Base-by-base conservation (phyloP, 2,329 filamentous ascomycete genomes). In the Phyllosticta citriasiana region DNA sequence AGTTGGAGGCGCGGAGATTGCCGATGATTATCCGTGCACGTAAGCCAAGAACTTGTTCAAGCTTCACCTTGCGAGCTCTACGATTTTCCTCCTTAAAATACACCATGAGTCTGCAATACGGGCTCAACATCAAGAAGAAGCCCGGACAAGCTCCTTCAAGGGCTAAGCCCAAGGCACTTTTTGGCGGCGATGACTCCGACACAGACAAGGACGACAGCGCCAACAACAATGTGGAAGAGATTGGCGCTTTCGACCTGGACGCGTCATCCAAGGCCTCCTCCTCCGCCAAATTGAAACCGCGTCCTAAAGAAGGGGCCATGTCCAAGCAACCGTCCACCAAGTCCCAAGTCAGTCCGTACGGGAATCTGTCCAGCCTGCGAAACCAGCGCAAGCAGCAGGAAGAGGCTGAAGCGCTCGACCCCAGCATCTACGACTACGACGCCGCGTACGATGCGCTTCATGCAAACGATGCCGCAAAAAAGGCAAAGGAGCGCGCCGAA, bases 341-440 rank as follows among this genome's bases (percentile, higher is more conserved):
- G 67, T 53, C 55, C 27, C 53, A 55, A 8, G 50, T 62, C 57
- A 52, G 56, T 10, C 62, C 61, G 69, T 86, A 84, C 66, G 82
- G 82, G 40, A 87, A 91, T 68, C 80, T 90, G 1, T 88, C 88
- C 2, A 83, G 84, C 67, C 76, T 83, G 1, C 78, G 87, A 33
- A 78, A 84, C 30, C 84, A 87, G 26, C 82, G 83, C 59, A 84
- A 82, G 66, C 80, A 88, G 66, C 82, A 84, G 47, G 79, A 85
- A 64, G 83, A 84, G 16, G 88, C 88, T 2, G 79, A 85, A 64
- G 80, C 84, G 63, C 70, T 88, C 8, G 89, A 94, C 68, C 78
- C 88, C 1, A 86, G 84, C 56, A 86, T 94, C 66, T 94, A 92
- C 78, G 89, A 94, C 75, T 95, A 94, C 76, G 90, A 95, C 71